Evolutionary conservation across 345 rosid species (phyloP), one percentile per base, ranked within the genome.

Genomic region (Salix exigua): DNA sequence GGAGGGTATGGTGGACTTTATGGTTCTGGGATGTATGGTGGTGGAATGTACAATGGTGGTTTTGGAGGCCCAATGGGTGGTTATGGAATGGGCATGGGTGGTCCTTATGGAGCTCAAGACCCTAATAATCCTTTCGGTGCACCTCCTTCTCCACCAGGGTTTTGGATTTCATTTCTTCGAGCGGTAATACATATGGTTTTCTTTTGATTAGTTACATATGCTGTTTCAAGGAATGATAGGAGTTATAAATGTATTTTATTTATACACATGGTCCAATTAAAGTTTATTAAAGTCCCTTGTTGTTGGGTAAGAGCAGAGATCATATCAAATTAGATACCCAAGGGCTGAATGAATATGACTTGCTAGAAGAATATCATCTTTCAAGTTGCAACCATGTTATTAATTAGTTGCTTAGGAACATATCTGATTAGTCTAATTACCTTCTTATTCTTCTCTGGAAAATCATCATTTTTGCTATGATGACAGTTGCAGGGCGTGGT

Each of bases 401-500:
- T 13, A 35, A 8, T 38, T 40, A 19, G 44, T 19, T 25, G 17
- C 17, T n/a, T 11, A 8, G 26, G 12, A 21, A n/a, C 62, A 55
- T 55, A 21, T 55, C 26, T 55, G 25, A 19, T 55, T 55, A 55
- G 28, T 55, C n/a, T 9, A n/a, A n/a, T 55, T 21, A 0, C 23
- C 10, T 55, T 8, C 7, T 67, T 21, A 35, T n/a, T 37, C 28
- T 35, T 4, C 31, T 66, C 30, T 21, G 13, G 23, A 25, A 16
- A 21, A n/a, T 11, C 44, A 38, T 23, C 46, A 35, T 66, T 75
- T 70, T 67, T 33, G 55, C 53, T 5, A 69, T 75, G 81, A 64
- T 82, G 74, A 71, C 92, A 94, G 97, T 88, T 94, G 98, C 89
- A 89, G 85, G 95, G 96, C 8, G 91, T 87, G 77, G 97, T 94